Conservation (phyloP, 2,329 filamentous ascomycete genomes). For the Pseudogymnoascus sp. region DNA sequence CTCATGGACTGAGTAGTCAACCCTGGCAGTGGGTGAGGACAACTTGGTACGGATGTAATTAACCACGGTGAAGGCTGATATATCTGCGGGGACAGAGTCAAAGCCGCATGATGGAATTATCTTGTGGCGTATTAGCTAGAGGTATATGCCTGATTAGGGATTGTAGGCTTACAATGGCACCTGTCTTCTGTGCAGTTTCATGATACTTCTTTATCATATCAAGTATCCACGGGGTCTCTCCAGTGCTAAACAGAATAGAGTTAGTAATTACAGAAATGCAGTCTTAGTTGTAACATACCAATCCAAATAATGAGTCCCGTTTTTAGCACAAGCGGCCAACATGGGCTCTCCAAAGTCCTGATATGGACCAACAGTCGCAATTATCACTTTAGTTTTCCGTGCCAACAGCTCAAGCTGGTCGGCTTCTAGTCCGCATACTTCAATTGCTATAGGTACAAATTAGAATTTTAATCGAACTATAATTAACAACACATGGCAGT, state of each 20-base stretch:
- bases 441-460: slow-evolving; percentile 38
- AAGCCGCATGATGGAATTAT: slow-evolving; percentile 53
- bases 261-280: neutral
- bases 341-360: slow-evolving; percentile 49
- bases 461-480: neutral
- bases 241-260: slow-evolving; percentile 38
- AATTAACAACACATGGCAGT: neutral
- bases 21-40: slow-evolving; percentile 44
- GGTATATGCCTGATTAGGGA: slow-evolving; percentile 42
- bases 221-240: slow-evolving; percentile 51
- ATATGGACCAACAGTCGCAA: slow-evolving; percentile 56
- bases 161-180: slow-evolving; percentile 56
- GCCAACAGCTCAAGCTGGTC: slow-evolving; percentile 43
- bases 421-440: slow-evolving; percentile 44
- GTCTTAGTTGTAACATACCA: neutral
- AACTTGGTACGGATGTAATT: slow-evolving; percentile 45
- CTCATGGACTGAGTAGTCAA: slow-evolving; percentile 44
- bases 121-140: slow-evolving; percentile 24
- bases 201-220: slow-evolving; percentile 57
- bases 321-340: slow-evolving; percentile 55
- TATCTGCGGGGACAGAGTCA: slow-evolving; percentile 56
- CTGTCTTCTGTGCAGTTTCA: slow-evolving; percentile 42
- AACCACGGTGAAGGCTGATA: slow-evolving; percentile 47
- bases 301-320: slow-evolving; percentile 59
- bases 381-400: slow-evolving; percentile 49